Evolutionary conservation across 2,329 filamentous ascomycete genomes (phyloP).

Genomic region (Aspergillus tamarii): DNA sequence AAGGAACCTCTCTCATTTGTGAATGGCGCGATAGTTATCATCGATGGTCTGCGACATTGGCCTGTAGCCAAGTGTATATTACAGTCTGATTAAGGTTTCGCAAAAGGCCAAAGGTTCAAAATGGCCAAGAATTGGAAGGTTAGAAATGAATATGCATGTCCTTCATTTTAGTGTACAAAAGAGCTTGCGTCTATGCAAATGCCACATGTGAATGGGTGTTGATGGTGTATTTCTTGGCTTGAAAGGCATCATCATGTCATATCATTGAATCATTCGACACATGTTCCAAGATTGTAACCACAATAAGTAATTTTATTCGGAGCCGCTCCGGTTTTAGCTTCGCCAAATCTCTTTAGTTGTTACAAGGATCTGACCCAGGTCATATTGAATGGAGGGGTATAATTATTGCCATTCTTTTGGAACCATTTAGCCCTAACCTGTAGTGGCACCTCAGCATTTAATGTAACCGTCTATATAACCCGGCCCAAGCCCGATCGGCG

Average conservation of each 20-base stretch:
- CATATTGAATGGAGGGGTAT: not conserved
- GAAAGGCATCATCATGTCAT: not conserved
- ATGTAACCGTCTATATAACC: not conserved
- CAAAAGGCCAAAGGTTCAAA: not conserved
- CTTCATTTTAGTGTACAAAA: not conserved
- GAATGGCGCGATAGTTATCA: not conserved
- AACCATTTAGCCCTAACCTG: not conserved
- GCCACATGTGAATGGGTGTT: not conserved
- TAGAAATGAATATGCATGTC: not conserved
- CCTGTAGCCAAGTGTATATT: not conserved
- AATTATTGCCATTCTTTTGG: not conserved
- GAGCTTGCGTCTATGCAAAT: not conserved
- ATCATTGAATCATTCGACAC: not conserved
- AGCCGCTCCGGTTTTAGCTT: not conserved
- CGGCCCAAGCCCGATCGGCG: not conserved
- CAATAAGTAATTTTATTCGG: not conserved
- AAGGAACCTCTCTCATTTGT: not conserved
- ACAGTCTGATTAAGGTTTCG: not conserved
- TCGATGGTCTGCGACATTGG: not conserved
- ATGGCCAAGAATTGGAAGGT: not conserved
- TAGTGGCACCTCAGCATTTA: not conserved
- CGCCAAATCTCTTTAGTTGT: not conserved
- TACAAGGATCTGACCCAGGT: not conserved
- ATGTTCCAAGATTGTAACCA: not conserved
- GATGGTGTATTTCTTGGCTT: constrained; percentile 16